Base-by-base conservation (phyloP, 2,329 filamentous ascomycete genomes). In the Xylogone sp. region DNA sequence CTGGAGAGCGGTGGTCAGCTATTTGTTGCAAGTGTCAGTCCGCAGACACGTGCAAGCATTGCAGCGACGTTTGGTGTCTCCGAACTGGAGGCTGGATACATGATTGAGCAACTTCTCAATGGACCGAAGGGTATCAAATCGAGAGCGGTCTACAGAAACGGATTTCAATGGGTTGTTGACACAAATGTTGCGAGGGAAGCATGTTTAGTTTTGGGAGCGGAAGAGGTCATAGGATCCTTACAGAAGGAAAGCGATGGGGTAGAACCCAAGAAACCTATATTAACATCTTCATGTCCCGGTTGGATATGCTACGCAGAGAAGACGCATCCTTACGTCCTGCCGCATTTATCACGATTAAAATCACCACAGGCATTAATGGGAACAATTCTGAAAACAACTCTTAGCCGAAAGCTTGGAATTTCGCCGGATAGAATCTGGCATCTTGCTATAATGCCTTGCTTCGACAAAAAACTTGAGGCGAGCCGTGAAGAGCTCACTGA, bases 251-350 rank as follows among this genome's bases (percentile, higher is more conserved):
- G 52, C 29, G 53, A 53, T 16, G 42, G 29, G 16, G 59, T 56
- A 27, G 52, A 57, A 44, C 58, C 67, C 3, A 57, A 64, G 20
- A 74, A 75, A 55, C 88, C 90, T 0, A 83, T 93, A 24, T 78
- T 99, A 43, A 90, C 92, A 8, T 92, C 92, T 3, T 90, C 90
- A 19, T 99, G 94, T 68, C 94, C 94, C 1, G 94, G 94, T 7
- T 99, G 95, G 92, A 93, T 99, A 51, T 99, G 94, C 72, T 99
- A 99, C 65, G 93, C 93, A 21, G 94, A 99, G 69, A 97, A 99
- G 73, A 97, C 93, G 50, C 94, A 99, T 65, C 91, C 94, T 1
- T 87, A 97, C 64, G 84, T 97, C 50, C 78, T 99, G 46, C 90
- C 91, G 22, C 91, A 99, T 68, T 77, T 99, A 49, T 97, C 92